A percentile compares a stretch with the other conserved stretches of the same genome.
Conservation (phyloP, 2,329 filamentous ascomycete species). For the Mycosphaerella sp. region DNA sequence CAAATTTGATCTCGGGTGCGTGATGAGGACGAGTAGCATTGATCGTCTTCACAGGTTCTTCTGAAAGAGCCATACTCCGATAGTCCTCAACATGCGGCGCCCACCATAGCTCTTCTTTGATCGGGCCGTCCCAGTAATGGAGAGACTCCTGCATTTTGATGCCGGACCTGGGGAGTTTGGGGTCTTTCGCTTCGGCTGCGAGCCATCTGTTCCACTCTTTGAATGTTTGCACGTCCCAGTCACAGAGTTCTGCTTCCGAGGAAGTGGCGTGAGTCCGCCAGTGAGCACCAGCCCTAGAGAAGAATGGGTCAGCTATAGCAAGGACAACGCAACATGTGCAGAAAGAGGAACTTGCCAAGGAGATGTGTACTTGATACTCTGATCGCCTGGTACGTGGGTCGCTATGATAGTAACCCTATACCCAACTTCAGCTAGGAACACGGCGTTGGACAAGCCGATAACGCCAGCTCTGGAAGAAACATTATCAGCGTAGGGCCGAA, state of each 20-base stretch:
- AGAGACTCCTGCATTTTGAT: conserved; percentile 27
- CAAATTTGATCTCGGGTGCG: conserved; percentile 25
- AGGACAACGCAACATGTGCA: background rate
- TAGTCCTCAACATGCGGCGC: conserved; percentile 35
- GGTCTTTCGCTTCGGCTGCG: conserved; percentile 28
- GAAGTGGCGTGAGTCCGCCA: conserved; percentile 41
- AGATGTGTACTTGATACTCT: conserved; percentile 40
- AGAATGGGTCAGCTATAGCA: background rate
- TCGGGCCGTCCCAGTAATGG: conserved; percentile 29
- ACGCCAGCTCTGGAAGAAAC: conserved; percentile 39
- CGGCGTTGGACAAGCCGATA: conserved; percentile 42
- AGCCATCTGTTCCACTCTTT: conserved; percentile 36
- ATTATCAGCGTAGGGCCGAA: conserved; percentile 2
- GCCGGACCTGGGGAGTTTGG: conserved; percentile 19
- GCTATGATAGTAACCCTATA: conserved; percentile 42
- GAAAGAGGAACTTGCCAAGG: conserved; percentile 32
- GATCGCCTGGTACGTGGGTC: conserved; percentile 40
- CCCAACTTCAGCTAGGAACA: conserved; percentile 39
- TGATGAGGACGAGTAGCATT: conserved; percentile 22
- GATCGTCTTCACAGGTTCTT: conserved; percentile 20
- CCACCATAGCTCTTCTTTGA: conserved; percentile 37
- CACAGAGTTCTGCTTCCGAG: conserved; percentile 32
- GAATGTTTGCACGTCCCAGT: conserved; percentile 43
- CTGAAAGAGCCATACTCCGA: conserved; percentile 17
- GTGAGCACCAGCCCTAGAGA: conserved; percentile 42